Conservation (phyloP, 1,284 basidiomycete species). For the Puccinia triticina region DNA sequence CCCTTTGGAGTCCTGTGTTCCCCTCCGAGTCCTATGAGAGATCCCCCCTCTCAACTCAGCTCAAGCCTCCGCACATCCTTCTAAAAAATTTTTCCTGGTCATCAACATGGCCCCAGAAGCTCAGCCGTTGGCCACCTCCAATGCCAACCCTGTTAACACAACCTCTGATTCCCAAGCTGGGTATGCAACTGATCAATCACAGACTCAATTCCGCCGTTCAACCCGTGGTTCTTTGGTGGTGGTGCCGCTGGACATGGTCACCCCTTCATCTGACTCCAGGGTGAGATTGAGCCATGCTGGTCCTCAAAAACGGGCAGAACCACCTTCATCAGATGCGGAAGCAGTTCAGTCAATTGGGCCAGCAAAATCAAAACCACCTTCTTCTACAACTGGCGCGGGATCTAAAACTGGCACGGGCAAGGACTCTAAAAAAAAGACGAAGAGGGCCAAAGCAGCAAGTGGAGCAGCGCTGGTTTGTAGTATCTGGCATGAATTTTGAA, state of each 20-base stretch:
- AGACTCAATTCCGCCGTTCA: not conserved
- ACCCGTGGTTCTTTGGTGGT: not conserved
- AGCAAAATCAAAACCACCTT: not conserved
- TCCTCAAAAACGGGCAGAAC: not conserved
- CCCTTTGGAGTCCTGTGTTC: too few species aligned
- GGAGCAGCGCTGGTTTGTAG: not conserved
- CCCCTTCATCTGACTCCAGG: not conserved
- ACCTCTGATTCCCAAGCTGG: not conserved
- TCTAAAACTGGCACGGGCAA: not conserved
- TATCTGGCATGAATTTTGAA: not conserved
- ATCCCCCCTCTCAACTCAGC: too few species aligned
- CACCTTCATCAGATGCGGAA: not conserved
- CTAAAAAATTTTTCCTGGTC: too few species aligned
- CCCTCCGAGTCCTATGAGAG: too few species aligned
- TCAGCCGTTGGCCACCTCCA: not conserved
- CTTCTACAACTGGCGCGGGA: too few species aligned
- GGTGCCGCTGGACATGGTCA: not conserved
- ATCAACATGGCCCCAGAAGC: not conserved
- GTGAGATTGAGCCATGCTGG: not conserved
- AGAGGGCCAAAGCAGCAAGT: not conserved
- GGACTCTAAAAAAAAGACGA: not conserved
- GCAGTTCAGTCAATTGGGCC: not conserved
- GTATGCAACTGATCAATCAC: constrained; percentile 2
- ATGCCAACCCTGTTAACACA: not conserved
- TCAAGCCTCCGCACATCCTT: too few species aligned